Base-by-base conservation (phyloP, 225 moss, liverwort and hornwort genomes). In the Sphagnum contortum region DNA sequence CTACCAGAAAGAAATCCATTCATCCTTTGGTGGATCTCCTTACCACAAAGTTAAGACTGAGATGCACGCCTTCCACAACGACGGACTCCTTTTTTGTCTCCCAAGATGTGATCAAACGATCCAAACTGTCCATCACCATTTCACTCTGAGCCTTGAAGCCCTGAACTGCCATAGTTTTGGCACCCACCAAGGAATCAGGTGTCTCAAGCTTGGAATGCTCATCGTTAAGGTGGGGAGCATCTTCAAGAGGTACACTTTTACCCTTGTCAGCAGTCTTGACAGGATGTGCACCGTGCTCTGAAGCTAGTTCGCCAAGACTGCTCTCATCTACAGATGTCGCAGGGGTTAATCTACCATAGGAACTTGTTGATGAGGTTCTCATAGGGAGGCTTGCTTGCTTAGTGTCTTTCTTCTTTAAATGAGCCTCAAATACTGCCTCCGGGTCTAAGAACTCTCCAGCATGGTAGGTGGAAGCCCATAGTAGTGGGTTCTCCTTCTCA, bases 401-500 rank as follows among this genome's bases (percentile, higher is more conserved):
- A 29, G 87, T 83, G 50, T 82, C 84, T 74, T 73, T 87, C 48
- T 88, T 88, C 60, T 87, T 90, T 0, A 67, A 66, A 53, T 87
- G 80, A 50, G 88, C 87, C 73, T 91, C 82, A 7, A 87, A 76
- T 50, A 93, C 88, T 5, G 78, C 72, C 63, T 71, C 77, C 13
- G 76, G 75, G 68, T 91, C 93, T 63, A 98, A 77, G 71, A 79
- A 93, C 71, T 98, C 98, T 50, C 98, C 98, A 60, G 98, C 98
- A 72, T 93, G 90, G 70, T 98, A 98, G 47, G 98, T 98, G 57
- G 98, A 98, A 45, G 98, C 92, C 98, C 98, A 98, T 8, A 98
- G 63, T 45, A 98, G 73, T 3, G 93, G 88, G 64, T 81, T 93
- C 63, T 98, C 98, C 58, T 83, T 59, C 76, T 98, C 89, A 67